A percentile compares a stretch with the other conserved stretches of the same genome.
These are phyloP conservation scores for Wilcoxina mikolae DNA, from an alignment of 495 filamentous ascomycete genomes.

Conservation along the genomic window DNA sequence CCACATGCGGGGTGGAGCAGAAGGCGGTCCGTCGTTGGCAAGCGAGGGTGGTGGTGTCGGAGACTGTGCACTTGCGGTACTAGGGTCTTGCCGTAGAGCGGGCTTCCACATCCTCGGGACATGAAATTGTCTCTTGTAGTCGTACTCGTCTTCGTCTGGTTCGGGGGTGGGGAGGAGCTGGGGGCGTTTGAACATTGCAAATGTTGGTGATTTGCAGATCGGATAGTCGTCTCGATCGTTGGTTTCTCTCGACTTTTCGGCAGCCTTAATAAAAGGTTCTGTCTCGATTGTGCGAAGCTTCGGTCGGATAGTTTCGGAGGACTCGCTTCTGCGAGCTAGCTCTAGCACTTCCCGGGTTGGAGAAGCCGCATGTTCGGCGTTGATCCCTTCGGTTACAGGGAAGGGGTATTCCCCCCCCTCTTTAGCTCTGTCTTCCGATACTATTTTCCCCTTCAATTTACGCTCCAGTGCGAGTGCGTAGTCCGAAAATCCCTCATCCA, in stretches of 20 bases:
- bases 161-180: neutral
- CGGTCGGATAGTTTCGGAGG: conserved; percentile 28
- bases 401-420: conserved; percentile 24
- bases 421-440: conserved; percentile 8
- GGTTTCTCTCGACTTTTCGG: neutral
- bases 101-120: conserved; percentile 3
- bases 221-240: conserved; percentile 21
- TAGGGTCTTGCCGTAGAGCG: too few relatives aligned
- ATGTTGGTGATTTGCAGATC: conserved; percentile 25
- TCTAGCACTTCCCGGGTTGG: neutral
- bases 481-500: conserved; percentile 21
- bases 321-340: conserved; percentile 15
- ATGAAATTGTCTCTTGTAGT: neutral
- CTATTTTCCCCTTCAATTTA: conserved; percentile 9
- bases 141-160: neutral
- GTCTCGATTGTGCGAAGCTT: conserved; percentile 21
- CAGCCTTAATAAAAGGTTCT: conserved; percentile 10
- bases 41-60: neutral
- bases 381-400: conserved; percentile 15
- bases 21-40: neutral
- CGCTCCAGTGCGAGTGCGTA: conserved; percentile 21
- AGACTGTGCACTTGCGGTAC: neutral
- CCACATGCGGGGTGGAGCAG: conserved; percentile 3
- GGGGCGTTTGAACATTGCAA: conserved; percentile 17
- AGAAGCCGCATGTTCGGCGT: conserved; percentile 1